Conservation (phyloP, 208 protist species). For the Leishmania aethiopica region DNA sequence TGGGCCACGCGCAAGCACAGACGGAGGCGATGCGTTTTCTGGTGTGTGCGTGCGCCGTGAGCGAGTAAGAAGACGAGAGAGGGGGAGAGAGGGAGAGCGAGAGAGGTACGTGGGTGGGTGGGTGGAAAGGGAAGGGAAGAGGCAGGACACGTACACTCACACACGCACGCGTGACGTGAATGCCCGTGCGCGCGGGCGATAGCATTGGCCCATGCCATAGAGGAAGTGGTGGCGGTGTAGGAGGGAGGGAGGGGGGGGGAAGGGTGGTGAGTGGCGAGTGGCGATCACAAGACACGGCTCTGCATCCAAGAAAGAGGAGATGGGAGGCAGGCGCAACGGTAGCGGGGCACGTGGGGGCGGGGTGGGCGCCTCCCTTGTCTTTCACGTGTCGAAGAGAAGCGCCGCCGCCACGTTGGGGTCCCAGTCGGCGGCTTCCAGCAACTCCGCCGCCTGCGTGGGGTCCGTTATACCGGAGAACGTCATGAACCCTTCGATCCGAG, state of each 20-base stretch:
- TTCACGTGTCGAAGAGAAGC: conserved; percentile 22
- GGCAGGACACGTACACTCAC: not conserved
- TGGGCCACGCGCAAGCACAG: not conserved
- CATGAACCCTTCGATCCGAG: conserved; percentile 40
- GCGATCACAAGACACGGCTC: too few relatives aligned
- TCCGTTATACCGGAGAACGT: conserved; percentile 36
- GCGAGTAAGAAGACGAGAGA: not conserved
- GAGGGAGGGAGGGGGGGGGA: too few relatives aligned
- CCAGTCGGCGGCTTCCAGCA: conserved; percentile 61
- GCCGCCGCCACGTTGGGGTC: conserved; percentile 42
- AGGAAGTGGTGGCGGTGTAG: too few relatives aligned
- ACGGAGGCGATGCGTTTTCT: not conserved
- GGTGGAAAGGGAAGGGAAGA: not conserved
- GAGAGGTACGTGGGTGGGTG: too few relatives aligned
- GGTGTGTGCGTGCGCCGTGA: not conserved
- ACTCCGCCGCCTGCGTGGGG: conserved; percentile 16
- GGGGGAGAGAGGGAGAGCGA: not conserved
- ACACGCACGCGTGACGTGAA: conserved; percentile 1
- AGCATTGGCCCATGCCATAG: too few relatives aligned
- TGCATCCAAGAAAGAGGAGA: too few relatives aligned
- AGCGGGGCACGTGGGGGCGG: not conserved
- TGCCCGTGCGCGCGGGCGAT: not conserved
- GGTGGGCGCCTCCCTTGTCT: not conserved
- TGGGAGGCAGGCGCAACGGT: not conserved
- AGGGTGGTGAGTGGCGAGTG: too few relatives aligned